These are phyloP conservation scores for Xylaria sp. DNA, from an alignment of 2,329 filamentous ascomycete genomes.

Conservation along the genomic window DNA sequence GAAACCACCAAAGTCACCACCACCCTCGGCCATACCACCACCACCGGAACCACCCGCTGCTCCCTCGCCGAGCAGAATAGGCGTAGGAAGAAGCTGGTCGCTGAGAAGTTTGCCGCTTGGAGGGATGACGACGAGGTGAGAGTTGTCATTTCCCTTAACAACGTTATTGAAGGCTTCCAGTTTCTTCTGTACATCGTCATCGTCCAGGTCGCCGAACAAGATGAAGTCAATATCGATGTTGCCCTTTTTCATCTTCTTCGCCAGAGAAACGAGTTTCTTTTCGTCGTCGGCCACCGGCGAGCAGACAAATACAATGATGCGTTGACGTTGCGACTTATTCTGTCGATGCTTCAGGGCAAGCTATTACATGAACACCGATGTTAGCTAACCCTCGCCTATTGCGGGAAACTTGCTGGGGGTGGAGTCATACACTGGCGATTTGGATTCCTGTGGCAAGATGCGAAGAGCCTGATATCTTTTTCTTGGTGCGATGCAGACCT, in stretches of 20 bases:
- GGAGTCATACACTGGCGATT: constrained; percentile 81
- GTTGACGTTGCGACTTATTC: constrained; percentile 95
- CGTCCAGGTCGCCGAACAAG: constrained; percentile 91
- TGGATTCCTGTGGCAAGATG: constrained; percentile 95
- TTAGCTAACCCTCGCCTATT: constrained; percentile 38
- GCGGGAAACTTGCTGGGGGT: not conserved
- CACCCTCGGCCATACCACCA: constrained; percentile 66
- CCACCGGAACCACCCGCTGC: constrained; percentile 66
- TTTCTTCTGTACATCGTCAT: constrained; percentile 89
- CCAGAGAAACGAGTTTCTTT: constrained; percentile 86
- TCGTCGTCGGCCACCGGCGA: constrained; percentile 90
- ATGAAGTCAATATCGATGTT: constrained; percentile 95
- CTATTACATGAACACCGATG: constrained; percentile 57
- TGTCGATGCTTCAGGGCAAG: constrained; percentile 96
- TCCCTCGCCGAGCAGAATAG: constrained; percentile 87
- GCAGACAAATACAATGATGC: constrained; percentile 97
- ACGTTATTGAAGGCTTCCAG: constrained; percentile 92
- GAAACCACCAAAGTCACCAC: constrained; percentile 78
- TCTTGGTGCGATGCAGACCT: constrained; percentile 86
- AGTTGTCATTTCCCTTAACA: constrained; percentile 91
- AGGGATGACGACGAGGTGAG: constrained; percentile 88
- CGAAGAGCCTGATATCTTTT: constrained; percentile 88
- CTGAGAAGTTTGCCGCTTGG: constrained; percentile 92
- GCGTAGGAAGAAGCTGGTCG: constrained; percentile 88
- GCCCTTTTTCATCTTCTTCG: constrained; percentile 99